phyloP scores from a whole-genome alignment of 192 early-diverging fungal genomes.

The Backusella psychrophila region DNA sequence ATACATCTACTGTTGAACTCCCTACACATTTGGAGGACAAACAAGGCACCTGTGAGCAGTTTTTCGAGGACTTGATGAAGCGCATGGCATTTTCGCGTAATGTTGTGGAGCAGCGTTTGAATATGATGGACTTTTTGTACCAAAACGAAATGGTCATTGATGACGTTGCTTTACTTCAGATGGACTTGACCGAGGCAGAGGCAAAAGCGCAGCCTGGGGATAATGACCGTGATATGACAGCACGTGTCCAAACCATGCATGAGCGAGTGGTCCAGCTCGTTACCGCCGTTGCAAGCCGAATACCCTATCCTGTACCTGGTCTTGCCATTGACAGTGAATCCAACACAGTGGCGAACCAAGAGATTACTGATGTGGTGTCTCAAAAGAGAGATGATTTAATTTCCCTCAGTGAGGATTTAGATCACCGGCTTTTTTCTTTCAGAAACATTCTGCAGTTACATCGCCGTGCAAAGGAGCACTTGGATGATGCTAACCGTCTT shows the following conservation, averaged over 20 bases:
- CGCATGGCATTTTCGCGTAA: slow-evolving; percentile 32
- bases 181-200: slow-evolving; percentile 9
- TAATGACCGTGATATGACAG: slow-evolving; percentile 15
- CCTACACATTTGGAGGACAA: slow-evolving; percentile 34
- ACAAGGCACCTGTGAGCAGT: slow-evolving; percentile 31
- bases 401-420: neutral
- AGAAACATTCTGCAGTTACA: slow-evolving; percentile 20
- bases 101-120: slow-evolving; percentile 38
- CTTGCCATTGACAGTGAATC: slow-evolving; percentile 6
- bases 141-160: slow-evolving; percentile 13
- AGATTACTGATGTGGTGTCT: slow-evolving; percentile 9
- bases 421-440: slow-evolving; percentile 5
- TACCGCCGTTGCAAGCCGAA: slow-evolving; percentile 8
- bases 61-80: slow-evolving; percentile 28
- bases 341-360: slow-evolving; percentile 18
- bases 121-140: slow-evolving; percentile 37
- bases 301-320: slow-evolving; percentile 17
- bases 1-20: slow-evolving; percentile 17
- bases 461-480: slow-evolving; percentile 10
- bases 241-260: slow-evolving; percentile 11
- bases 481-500: slow-evolving; percentile 5
- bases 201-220: slow-evolving; percentile 6
- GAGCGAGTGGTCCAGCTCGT: slow-evolving; percentile 15
- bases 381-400: slow-evolving; percentile 11
- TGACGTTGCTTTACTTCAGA: slow-evolving; percentile 4